A percentile compares a stretch with the other conserved stretches of the same genome.
Evolutionary conservation across 2,329 filamentous ascomycete genomes (phyloP).

Genomic region (Aspergillus sp.): DNA sequence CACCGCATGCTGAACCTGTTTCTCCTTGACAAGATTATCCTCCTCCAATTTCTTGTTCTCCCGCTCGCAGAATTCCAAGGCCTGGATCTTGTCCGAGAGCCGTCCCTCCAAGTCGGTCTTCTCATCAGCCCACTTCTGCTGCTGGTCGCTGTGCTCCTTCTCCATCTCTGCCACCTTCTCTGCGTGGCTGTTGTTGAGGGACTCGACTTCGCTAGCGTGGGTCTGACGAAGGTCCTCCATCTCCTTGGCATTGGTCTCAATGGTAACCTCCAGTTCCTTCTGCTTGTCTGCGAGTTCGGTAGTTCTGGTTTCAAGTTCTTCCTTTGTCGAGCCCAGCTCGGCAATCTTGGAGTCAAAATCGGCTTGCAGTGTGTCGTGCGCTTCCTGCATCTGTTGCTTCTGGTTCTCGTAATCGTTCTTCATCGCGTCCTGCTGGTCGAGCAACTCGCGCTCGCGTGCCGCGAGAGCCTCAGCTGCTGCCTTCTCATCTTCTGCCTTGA

Average conservation of each 20-base stretch:
- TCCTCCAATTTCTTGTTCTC: conserved; percentile 47
- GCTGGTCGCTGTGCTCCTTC: conserved; percentile 31
- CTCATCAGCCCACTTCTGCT: conserved; percentile 37
- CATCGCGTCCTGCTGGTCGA: conserved; percentile 39
- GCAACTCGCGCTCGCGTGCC: conserved; percentile 47
- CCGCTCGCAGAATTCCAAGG: conserved; percentile 46
- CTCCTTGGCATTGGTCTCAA: conserved; percentile 30
- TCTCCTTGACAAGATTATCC: conserved; percentile 49
- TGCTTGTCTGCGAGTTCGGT: conserved; percentile 22
- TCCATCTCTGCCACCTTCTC: conserved; percentile 30
- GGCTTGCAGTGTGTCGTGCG: conserved; percentile 38
- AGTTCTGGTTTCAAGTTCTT: conserved; percentile 23
- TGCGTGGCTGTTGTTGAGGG: conserved; percentile 28
- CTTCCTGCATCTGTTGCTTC: conserved; percentile 41
- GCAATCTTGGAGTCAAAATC: conserved; percentile 39
- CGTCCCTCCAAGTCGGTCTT: conserved; percentile 34
- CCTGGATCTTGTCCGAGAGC: conserved; percentile 46
- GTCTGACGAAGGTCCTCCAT: conserved; percentile 25
- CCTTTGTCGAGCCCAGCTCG: conserved; percentile 32
- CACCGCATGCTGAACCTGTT: conserved; percentile 47
- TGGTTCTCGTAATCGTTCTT: conserved; percentile 39
- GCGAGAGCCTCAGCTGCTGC: conserved; percentile 40
- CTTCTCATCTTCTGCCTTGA: conserved; percentile 46
- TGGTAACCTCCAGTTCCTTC: conserved; percentile 36
- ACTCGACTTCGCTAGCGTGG: conserved; percentile 30